phyloP scores from a whole-genome alignment of 306 rosid genomes.

The Cucumis melo region DNA sequence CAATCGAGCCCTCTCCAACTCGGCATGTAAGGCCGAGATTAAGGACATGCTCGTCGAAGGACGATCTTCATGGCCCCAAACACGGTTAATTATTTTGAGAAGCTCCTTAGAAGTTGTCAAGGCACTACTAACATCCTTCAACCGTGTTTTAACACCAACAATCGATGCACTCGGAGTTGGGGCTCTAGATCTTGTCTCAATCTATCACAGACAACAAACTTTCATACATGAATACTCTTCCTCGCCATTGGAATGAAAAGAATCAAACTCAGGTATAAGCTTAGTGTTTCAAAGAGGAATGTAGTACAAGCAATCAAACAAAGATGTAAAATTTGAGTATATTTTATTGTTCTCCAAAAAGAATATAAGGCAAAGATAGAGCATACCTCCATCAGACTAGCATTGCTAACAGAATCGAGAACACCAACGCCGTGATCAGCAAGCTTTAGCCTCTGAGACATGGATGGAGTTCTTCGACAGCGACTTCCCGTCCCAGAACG shows the following conservation, averaged over 20 bases:
- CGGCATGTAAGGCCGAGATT: conserved; percentile 79
- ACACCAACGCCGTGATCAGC: conserved; percentile 46
- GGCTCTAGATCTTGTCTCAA: conserved; percentile 73
- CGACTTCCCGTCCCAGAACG: conserved; percentile 84
- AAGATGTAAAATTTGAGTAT: background rate
- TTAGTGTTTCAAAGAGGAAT: background rate
- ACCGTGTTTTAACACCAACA: conserved; percentile 45
- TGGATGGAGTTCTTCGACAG: conserved; percentile 51
- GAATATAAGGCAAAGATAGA: background rate
- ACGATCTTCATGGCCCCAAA: conserved; percentile 85
- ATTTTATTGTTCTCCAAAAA: background rate
- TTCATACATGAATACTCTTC: background rate
- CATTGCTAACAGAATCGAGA: conserved; percentile 60
- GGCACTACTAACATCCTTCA: conserved; percentile 87
- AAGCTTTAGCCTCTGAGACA: conserved; percentile 53
- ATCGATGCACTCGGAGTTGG: conserved; percentile 54
- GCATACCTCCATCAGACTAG: conserved; percentile 83
- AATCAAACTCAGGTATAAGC: background rate
- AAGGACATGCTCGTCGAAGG: conserved; percentile 89
- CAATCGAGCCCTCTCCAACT: conserved; percentile 86
- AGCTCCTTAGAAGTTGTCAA: conserved; percentile 84
- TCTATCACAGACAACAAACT: conserved; percentile 26
- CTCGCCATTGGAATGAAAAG: background rate
- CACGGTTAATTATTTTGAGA: conserved; percentile 78
- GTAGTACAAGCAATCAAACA: background rate